phyloP scores from a whole-genome alignment of 1,284 basidiomycete genomes.

The Ustilago trichophora region DNA sequence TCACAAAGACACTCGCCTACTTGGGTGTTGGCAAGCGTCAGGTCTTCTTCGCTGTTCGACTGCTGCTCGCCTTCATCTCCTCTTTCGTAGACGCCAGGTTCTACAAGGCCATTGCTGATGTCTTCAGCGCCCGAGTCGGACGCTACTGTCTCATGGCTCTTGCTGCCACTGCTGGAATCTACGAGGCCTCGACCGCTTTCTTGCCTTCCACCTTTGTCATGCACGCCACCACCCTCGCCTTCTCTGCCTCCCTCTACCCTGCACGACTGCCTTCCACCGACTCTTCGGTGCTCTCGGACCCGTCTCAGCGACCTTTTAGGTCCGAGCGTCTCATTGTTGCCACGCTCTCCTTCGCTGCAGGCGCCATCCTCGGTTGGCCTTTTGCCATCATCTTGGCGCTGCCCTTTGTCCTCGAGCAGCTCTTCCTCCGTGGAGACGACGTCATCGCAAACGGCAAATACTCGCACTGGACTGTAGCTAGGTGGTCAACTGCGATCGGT shows the following conservation, averaged over 20 bases:
- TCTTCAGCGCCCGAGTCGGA: conserved; percentile 86
- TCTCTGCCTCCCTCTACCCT: conserved; percentile 79
- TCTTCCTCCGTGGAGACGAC: conserved; percentile 77
- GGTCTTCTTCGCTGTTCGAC: conserved; percentile 87
- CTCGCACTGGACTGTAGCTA: conserved; percentile 48
- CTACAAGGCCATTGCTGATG: conserved; percentile 81
- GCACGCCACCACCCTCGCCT: conserved; percentile 86
- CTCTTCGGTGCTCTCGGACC: conserved; percentile 27
- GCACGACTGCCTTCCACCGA: conserved; percentile 64
- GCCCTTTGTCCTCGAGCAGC: conserved; percentile 90
- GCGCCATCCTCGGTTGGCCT: conserved; percentile 94
- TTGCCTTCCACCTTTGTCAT: conserved; percentile 92
- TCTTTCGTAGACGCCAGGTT: conserved; percentile 84
- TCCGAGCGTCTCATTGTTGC: conserved; percentile 69
- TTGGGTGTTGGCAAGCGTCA: conserved; percentile 72
- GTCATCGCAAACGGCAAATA: conserved; percentile 18
- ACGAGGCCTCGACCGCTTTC: conserved; percentile 77
- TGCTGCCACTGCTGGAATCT: conserved; percentile 88
- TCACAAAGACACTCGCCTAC: conserved; percentile 24
- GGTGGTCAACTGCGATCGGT: conserved; percentile 74
- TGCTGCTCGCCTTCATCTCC: conserved; percentile 79
- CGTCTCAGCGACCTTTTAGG: conserved; percentile 39
- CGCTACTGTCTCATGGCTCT: conserved; percentile 89
- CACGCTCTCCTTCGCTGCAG: conserved; percentile 79
- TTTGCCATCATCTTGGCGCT: conserved; percentile 85